Evolutionary conservation across 2,329 filamentous ascomycete genomes (phyloP), one percentile per base, ranked within the genome.

Genomic region (Colletotrichum aenigma): DNA sequence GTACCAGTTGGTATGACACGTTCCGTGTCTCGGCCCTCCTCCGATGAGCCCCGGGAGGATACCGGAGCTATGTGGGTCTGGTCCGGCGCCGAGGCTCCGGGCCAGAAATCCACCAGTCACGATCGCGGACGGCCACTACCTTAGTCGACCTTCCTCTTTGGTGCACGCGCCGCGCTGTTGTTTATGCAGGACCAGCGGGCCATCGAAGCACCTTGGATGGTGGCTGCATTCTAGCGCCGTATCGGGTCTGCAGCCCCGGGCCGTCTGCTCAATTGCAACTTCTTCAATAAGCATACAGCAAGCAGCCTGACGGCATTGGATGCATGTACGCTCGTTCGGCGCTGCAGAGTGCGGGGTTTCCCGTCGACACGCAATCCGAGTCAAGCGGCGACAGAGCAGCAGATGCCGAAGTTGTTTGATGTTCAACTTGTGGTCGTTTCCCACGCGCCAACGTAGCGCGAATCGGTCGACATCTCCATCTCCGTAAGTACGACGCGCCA

Each of bases 321-420:
- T 52, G 43, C n/a, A 52, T 52, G 43, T 12, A 52, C 15, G 66
- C 38, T 58, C 24, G 34, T 58, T 12, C 18, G 8, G 0, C 43
- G 28, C 48, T 69, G 74, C 70, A 60, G 10, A 65, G 43, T 73
- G 74, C 74, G 74, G 61, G 69, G 73, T 66, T 58, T 66, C 26
- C 68, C 62, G 58, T 15, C 15, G 32, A 32, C 26, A 7, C 43
- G 43, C 43, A 21, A 13, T 52, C 43, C 43, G 1, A 52, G 43
- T 21, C n/a, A 52, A 21, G n/a, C 12, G n/a, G 10, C 43, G n/a
- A 2, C 7, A 52, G n/a, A 52, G 43, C 43, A 21, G 43, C n/a
- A 52, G 3, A 52, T 52, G 43, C n/a, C 43, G n/a, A 52, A 52
- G 10, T 21, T 0, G 43, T 52, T 52, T 52, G n/a, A 52, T 21